A percentile compares a stretch with the other conserved stretches of the same genome.
Conservation (phyloP, 2,329 filamentous ascomycete species). For the Aspergillus pseudoviridinutans region DNA sequence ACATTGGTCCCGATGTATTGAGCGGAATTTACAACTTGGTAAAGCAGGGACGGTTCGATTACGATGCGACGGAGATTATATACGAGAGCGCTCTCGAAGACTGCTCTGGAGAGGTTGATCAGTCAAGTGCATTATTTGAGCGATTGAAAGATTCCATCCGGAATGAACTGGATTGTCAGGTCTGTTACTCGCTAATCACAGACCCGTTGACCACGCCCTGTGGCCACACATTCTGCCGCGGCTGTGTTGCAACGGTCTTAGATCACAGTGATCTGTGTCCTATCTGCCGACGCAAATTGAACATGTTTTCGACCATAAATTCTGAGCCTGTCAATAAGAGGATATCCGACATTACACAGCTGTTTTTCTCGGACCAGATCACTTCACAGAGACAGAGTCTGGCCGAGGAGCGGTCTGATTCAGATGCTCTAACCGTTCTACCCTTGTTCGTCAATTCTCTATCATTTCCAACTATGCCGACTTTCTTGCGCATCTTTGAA, state of each 20-base stretch:
- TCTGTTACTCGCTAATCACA: conserved; percentile 77
- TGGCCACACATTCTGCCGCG: conserved; percentile 84
- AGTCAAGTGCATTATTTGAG: conserved; percentile 52
- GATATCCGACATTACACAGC: conserved; percentile 59
- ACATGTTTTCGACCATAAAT: conserved; percentile 48
- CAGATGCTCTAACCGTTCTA: conserved; percentile 56
- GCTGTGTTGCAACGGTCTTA: conserved; percentile 70
- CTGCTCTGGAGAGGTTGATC: conserved; percentile 2
- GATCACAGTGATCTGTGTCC: conserved; percentile 78
- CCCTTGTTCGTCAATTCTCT: conserved; percentile 79
- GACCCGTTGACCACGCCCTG: conserved; percentile 82
- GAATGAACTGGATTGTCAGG: conserved; percentile 77
- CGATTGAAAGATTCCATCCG: conserved; percentile 60
- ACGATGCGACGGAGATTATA: conserved; percentile 50
- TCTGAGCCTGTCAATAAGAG: conserved; percentile 58
- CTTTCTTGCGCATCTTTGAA: conserved; percentile 87
- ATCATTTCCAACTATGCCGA: conserved; percentile 76
- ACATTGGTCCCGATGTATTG: conserved; percentile 34
- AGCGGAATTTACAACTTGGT: conserved; percentile 65
- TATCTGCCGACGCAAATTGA: conserved; percentile 67
- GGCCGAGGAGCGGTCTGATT: conserved; percentile 54
- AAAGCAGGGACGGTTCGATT: conserved; percentile 56
- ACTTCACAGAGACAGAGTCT: conserved; percentile 53
- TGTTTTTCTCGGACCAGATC: conserved; percentile 67
- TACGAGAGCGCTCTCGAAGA: conserved; percentile 36